These are phyloP conservation scores for Pulveroboletus sp. DNA, from an alignment of 768 basidiomycete species.

Conservation along the genomic window DNA sequence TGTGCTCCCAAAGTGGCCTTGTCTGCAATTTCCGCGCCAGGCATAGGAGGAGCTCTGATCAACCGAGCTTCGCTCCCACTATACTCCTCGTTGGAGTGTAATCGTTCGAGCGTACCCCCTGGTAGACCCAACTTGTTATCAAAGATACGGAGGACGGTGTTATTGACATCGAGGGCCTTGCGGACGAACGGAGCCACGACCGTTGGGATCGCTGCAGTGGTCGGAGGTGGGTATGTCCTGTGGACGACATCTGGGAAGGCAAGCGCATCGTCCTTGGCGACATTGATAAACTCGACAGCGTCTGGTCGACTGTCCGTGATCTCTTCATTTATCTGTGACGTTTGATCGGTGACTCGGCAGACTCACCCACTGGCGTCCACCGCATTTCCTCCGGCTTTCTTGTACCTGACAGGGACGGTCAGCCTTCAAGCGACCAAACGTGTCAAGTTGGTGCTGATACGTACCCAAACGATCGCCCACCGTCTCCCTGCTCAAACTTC, in stretches of 20 bases:
- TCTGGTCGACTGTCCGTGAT: slow-evolving; percentile 32
- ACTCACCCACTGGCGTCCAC: slow-evolving; percentile 52
- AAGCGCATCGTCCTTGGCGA: slow-evolving; percentile 65
- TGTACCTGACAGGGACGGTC: slow-evolving; percentile 40
- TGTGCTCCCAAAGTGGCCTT: slow-evolving; percentile 56
- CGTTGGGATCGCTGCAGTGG: slow-evolving; percentile 45
- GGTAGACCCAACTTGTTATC: slow-evolving; percentile 53
- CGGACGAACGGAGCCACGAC: slow-evolving; percentile 52
- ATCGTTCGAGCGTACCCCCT: slow-evolving; percentile 37
- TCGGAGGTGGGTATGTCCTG: slow-evolving; percentile 53
- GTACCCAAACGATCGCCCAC: slow-evolving; percentile 38
- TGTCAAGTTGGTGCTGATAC: not conserved
- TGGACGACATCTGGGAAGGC: slow-evolving; percentile 51
- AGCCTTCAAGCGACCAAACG: not conserved
- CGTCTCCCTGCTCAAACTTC: slow-evolving; percentile 40
- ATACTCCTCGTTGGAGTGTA: slow-evolving; percentile 41
- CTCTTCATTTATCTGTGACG: not conserved
- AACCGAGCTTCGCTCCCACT: slow-evolving; percentile 58
- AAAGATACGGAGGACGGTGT: slow-evolving; percentile 50
- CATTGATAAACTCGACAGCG: slow-evolving; percentile 58
- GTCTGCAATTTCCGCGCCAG: slow-evolving; percentile 23
- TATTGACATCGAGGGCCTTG: slow-evolving; percentile 54
- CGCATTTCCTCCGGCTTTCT: slow-evolving; percentile 58
- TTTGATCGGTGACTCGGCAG: not conserved
- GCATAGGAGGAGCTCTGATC: slow-evolving; percentile 44